A percentile compares a stretch with the other conserved stretches of the same genome.
phyloP scores from a whole-genome alignment of 768 basidiomycete species.

The Glaciozyma antarctica region DNA sequence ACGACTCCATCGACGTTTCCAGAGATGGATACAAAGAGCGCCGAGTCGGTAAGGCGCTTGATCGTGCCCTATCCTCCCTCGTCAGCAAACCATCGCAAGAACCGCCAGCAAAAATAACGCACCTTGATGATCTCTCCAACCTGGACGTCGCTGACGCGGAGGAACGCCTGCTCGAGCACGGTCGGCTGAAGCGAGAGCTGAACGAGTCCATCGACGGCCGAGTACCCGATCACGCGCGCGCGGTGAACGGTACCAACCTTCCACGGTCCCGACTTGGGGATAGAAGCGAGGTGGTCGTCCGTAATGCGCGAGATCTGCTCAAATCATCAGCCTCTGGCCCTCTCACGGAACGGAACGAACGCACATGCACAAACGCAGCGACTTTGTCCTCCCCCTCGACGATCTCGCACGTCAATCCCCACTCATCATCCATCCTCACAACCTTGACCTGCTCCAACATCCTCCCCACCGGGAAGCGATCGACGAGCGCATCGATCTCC shows the following conservation, averaged over 20 bases:
- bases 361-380: slow-evolving; percentile 78
- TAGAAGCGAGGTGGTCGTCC: slow-evolving; percentile 76
- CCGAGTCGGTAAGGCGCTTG: slow-evolving; percentile 69
- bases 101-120: slow-evolving; percentile 4
- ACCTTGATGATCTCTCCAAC: slow-evolving; percentile 82
- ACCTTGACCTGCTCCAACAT: slow-evolving; percentile 66
- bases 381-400: slow-evolving; percentile 39
- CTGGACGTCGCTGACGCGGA: slow-evolving; percentile 68
- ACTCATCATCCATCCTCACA: slow-evolving; percentile 62
- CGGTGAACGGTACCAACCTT: slow-evolving; percentile 66
- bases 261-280: slow-evolving; percentile 56
- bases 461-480: slow-evolving; percentile 63
- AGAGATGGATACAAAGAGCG: slow-evolving; percentile 73
- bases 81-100: neutral
- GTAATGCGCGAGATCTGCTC: slow-evolving; percentile 82
- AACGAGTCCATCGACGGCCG: slow-evolving; percentile 73
- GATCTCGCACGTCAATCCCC: slow-evolving; percentile 63
- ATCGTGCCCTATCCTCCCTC: slow-evolving; percentile 49
- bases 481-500: slow-evolving; percentile 41
- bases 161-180: slow-evolving; percentile 71
- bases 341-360: slow-evolving; percentile 36
- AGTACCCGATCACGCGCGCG: slow-evolving; percentile 78
- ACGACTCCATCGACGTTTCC: slow-evolving; percentile 85
- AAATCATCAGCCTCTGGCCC: neutral
- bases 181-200: slow-evolving; percentile 78